A percentile compares a stretch with the other conserved stretches of the same genome.
Evolutionary conservation across 192 early-diverging fungal genomes (phyloP).

Genomic region (Chytriomyces confervae): DNA sequence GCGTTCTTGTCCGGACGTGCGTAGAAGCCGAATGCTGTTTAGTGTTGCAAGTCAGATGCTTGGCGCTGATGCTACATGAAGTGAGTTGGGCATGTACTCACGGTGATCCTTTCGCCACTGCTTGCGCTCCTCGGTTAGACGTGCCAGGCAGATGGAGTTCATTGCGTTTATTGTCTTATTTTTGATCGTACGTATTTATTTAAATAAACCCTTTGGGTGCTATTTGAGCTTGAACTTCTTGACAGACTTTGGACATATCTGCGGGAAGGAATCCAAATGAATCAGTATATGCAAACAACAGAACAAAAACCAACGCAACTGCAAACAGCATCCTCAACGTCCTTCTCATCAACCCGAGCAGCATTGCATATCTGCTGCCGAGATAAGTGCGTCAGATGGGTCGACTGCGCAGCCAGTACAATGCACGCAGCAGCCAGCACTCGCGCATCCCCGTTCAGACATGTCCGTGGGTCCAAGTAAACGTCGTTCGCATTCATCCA

Average conservation of each 20-base stretch:
- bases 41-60: background rate
- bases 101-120: slow-evolving; percentile 98
- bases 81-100: slow-evolving; percentile 34
- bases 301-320: background rate
- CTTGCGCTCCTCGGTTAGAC: slow-evolving; percentile 93
- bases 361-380: background rate
- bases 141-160: slow-evolving; percentile 74
- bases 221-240: no score
- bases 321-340: background rate
- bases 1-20: slow-evolving; percentile 85
- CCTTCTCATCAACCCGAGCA: background rate
- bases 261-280: no score
- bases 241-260: no score
- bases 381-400: background rate
- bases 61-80: background rate
- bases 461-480: background rate
- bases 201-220: no score
- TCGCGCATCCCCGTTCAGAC: background rate
- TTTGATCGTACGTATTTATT: no score
- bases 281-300: background rate
- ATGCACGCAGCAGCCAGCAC: background rate
- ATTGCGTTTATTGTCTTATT: background rate
- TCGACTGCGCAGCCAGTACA: background rate
- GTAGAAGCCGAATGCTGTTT: slow-evolving; percentile 80
- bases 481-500: background rate